A percentile compares a stretch with the other conserved stretches of the same genome.
phyloP scores from a whole-genome alignment of 352 stramenopile species.

The Phytophthora syringae region DNA sequence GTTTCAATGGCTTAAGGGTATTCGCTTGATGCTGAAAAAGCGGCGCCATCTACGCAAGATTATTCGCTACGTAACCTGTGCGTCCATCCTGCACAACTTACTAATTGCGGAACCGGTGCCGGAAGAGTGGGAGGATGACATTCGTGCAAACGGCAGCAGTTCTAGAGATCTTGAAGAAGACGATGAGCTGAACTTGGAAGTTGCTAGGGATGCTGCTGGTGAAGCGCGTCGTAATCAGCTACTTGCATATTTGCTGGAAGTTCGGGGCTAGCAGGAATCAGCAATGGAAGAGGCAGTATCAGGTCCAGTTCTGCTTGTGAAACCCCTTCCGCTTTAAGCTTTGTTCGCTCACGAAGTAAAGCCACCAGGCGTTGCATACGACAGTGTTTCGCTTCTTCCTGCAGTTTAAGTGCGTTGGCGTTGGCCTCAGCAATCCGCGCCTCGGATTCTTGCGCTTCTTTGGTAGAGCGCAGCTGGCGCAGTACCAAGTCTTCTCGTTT shows the following conservation, averaged over 20 bases:
- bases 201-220: conserved; percentile 1
- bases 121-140: not conserved
- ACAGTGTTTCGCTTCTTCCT: conserved; percentile 5
- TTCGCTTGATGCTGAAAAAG: conserved; percentile 4
- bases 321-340: conserved; percentile 3
- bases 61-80: conserved; percentile 5
- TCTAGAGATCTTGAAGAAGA: conserved; percentile 1
- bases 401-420: not conserved
- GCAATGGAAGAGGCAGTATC: not conserved
- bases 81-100: not conserved
- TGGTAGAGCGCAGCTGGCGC: not conserved
- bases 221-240: conserved; percentile 9
- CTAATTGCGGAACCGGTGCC: too few relatives aligned
- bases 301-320: conserved; percentile 2
- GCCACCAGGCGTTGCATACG: not conserved
- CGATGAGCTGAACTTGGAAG: conserved; percentile 7
- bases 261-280: not conserved
- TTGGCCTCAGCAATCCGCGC: conserved; percentile 8
- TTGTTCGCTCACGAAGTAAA: conserved; percentile 4
- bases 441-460: not conserved
- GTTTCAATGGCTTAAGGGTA: not conserved
- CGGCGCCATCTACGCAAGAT: not conserved
- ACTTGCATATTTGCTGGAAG: conserved; percentile 8
- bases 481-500: not conserved
- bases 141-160: not conserved